Evolutionary conservation across 495 filamentous ascomycete species (phyloP), one percentile per base, ranked within the genome.

Genomic region (Talaromyces proteolyticus): DNA sequence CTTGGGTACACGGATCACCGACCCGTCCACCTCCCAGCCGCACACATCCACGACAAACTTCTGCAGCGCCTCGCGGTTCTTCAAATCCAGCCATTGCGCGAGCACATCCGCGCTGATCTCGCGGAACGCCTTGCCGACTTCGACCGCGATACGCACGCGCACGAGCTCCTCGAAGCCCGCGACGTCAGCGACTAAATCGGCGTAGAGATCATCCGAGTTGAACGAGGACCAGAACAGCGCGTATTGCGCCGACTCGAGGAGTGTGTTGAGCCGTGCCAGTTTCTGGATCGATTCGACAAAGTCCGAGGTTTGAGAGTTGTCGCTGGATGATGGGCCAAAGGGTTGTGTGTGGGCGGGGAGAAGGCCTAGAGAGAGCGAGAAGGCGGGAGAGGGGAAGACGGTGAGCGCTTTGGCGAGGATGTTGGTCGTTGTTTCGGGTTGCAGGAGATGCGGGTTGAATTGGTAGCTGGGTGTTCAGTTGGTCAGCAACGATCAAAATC

Each of bases 371-470:
- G 85, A 88, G 57, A 96, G 89, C 57, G 84, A 81, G 85, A 96
- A 97, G 74, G 96, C 91, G 17, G 93, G 87, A 10, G 88, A 87
- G 56, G 94, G 94, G 81, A 99, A 97, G 69, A 95, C 87, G 56
- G 92, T 96, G 60, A 99, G 83, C 51, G 91, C 81, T 80, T 97
- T 97, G 72, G 92, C 88, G 66, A 99, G 89, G 81, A 96, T 86
- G 78, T 96, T 96, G 77, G 94, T 96, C 64, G 90, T 89, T 59
- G 88, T 89, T 72, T 99, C 94, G 59, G 95, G 86, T 68, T 91
- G 90, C 69, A 90, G 83, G 57, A 96, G 91, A 80, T 96, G 91
- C 18, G 93, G 92, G 80, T 99, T 99, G 79, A 99, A 96, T 76
- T 99, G 94, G 82, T 97, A 99, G 52, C 94, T 98, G 59, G 50